A percentile compares a stretch with the other conserved stretches of the same genome.
Evolutionary conservation across 2,329 filamentous ascomycete species (phyloP).

Genomic region (Cercospora zeae-maydis): DNA sequence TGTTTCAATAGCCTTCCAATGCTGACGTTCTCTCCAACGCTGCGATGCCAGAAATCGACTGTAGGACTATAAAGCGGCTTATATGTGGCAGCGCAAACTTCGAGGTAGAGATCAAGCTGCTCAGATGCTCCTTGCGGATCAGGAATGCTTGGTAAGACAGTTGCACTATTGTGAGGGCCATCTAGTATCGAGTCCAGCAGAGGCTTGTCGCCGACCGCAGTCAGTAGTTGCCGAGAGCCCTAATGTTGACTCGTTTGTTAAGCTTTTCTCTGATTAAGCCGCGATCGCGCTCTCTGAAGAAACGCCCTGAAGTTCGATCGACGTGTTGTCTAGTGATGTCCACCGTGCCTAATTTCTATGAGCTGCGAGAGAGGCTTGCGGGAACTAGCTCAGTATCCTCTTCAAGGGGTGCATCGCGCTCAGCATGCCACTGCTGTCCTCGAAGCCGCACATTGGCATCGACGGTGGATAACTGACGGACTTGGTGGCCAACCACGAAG

Average conservation of each 20-base stretch:
- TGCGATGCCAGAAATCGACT: conserved; percentile 37
- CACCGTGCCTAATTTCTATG: not conserved
- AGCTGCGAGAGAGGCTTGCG: not conserved
- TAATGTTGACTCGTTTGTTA: not conserved
- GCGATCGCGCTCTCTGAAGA: not conserved
- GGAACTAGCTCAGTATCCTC: not conserved
- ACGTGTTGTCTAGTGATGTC: not conserved
- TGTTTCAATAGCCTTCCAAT: not conserved
- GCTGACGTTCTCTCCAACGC: not conserved
- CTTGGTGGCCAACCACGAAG: not conserved
- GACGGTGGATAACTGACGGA: not conserved
- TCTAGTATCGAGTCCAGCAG: not conserved
- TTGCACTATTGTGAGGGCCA: not conserved
- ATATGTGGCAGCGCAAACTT: conserved; percentile 59
- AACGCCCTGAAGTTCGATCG: not conserved
- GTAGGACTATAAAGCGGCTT: conserved; percentile 56
- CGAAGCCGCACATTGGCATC: not conserved
- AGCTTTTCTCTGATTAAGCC: not conserved
- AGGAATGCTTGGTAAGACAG: not conserved
- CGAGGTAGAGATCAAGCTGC: conserved; percentile 55
- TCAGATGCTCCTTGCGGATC: conserved; percentile 36
- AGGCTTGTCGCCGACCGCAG: not conserved
- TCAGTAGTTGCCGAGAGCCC: not conserved
- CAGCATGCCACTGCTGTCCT: too few relatives aligned
- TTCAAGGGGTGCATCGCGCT: not conserved